Evolutionary conservation across 805 yeast species (phyloP).

Genomic region (Groenewaldozyma tartarivorans): DNA sequence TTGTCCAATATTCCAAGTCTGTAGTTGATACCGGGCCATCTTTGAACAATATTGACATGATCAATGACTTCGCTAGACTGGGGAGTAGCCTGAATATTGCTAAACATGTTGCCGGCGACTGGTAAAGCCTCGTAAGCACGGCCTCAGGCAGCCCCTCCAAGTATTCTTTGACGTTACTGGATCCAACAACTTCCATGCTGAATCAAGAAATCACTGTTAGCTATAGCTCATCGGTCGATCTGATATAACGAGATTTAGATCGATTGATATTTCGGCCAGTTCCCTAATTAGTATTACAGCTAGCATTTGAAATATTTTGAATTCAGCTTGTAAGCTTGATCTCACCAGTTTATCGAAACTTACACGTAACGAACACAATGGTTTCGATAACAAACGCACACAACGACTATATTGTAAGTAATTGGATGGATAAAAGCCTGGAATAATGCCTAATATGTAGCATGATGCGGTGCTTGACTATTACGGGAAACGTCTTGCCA

Average conservation of each 20-base stretch:
- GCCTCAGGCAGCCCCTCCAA: slow-evolving; percentile 82
- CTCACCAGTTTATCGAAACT: too few relatives aligned
- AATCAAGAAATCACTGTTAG: too few relatives aligned
- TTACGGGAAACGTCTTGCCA: slow-evolving; percentile 91
- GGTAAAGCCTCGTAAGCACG: slow-evolving; percentile 74
- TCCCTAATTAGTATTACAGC: not conserved
- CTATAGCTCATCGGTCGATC: too few relatives aligned
- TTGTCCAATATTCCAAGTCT: slow-evolving; percentile 70
- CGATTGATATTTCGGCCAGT: not conserved
- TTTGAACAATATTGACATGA: slow-evolving; percentile 78
- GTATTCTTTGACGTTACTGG: slow-evolving; percentile 77
- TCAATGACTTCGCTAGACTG: slow-evolving; percentile 76
- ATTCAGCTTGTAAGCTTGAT: too few relatives aligned
- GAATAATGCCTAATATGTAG: slow-evolving; percentile 8
- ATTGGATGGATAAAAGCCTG: not conserved
- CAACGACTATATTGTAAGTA: slow-evolving; percentile 58
- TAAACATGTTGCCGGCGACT: slow-evolving; percentile 80
- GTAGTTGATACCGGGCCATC: slow-evolving; percentile 60
- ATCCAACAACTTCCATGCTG: slow-evolving; percentile 16
- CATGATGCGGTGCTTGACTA: slow-evolving; percentile 97
- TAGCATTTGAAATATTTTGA: too few relatives aligned
- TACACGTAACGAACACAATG: too few relatives aligned
- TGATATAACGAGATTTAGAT: too few relatives aligned
- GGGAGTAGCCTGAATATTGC: slow-evolving; percentile 89
- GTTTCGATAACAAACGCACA: slow-evolving; percentile 87